These are phyloP conservation scores for Herpetomonas samuelpessoai DNA, from an alignment of 208 protist genomes.

Conservation along the genomic window DNA sequence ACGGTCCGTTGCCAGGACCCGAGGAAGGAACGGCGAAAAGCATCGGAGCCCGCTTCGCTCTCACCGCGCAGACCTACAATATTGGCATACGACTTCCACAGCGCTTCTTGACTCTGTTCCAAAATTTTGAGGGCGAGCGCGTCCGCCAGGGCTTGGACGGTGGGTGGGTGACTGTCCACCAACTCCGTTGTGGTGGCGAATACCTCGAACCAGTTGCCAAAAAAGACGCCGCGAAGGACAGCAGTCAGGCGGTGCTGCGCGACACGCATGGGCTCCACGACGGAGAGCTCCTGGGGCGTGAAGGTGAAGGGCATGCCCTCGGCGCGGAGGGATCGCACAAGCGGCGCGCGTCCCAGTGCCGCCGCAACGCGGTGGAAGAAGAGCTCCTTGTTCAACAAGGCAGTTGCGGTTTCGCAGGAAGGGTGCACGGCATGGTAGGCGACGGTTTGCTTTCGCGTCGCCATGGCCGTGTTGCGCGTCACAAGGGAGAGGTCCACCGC, in stretches of 20 bases:
- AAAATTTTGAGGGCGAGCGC: constrained; percentile 44
- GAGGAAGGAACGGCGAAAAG: no score
- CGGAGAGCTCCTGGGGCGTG: constrained; percentile 31
- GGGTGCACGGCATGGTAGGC: not conserved
- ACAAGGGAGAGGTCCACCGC: constrained; percentile 28
- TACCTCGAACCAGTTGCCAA: constrained; percentile 69
- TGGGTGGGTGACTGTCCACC: constrained; percentile 14
- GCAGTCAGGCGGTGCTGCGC: constrained; percentile 17
- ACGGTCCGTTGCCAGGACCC: no score
- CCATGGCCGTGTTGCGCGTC: constrained; percentile 10
- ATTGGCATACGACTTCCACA: constrained; percentile 72
- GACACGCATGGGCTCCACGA: constrained; percentile 25
- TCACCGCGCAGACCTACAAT: constrained; percentile 30
- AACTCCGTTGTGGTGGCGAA: constrained; percentile 8
- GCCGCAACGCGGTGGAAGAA: constrained; percentile 24
- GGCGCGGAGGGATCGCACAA: constrained; percentile 44
- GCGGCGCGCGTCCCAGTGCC: constrained; percentile 29
- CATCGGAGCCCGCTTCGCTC: no score
- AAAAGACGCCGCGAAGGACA: constrained; percentile 51
- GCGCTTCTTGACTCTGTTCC: constrained; percentile 67
- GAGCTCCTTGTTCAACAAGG: constrained; percentile 19
- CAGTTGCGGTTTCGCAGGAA: constrained; percentile 20
- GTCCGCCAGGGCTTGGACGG: constrained; percentile 16
- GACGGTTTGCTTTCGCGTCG: not conserved
- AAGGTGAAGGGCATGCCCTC: constrained; percentile 55